Evolutionary conservation across 441 rosid species (phyloP).

Genomic region (Gossypium gossypioides): DNA sequence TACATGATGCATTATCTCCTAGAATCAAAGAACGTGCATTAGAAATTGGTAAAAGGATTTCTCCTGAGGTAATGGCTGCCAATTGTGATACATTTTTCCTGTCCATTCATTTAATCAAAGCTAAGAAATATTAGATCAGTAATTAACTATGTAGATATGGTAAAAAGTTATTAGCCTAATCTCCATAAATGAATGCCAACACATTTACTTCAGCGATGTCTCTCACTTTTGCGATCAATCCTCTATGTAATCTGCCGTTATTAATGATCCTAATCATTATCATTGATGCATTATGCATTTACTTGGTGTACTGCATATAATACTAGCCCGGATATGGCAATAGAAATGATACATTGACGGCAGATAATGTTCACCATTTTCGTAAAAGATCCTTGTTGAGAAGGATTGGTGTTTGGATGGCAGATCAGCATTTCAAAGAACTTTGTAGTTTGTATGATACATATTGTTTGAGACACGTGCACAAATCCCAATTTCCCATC

Average conservation of each 20-base stretch:
- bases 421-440: neutral
- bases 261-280: neutral
- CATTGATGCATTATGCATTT: neutral
- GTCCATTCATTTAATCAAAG: neutral
- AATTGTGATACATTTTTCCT: neutral
- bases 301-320: neutral
- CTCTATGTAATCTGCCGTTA: neutral
- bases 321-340: neutral
- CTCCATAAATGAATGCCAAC: neutral
- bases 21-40: constrained; percentile 39
- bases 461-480: neutral
- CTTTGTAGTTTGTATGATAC: neutral
- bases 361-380: neutral
- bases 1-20: constrained; percentile 45
- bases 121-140: neutral
- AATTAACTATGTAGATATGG: neutral
- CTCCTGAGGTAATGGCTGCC: constrained; percentile 46
- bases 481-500: neutral
- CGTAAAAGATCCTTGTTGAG: neutral
- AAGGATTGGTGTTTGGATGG: neutral
- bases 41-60: constrained; percentile 44
- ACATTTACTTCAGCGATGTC: neutral
- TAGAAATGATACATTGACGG: neutral
- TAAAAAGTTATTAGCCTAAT: neutral
- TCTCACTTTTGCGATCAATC: neutral